Conservation (phyloP, 2,329 filamentous ascomycete species). For the Fusarium guadeloupense region DNA sequence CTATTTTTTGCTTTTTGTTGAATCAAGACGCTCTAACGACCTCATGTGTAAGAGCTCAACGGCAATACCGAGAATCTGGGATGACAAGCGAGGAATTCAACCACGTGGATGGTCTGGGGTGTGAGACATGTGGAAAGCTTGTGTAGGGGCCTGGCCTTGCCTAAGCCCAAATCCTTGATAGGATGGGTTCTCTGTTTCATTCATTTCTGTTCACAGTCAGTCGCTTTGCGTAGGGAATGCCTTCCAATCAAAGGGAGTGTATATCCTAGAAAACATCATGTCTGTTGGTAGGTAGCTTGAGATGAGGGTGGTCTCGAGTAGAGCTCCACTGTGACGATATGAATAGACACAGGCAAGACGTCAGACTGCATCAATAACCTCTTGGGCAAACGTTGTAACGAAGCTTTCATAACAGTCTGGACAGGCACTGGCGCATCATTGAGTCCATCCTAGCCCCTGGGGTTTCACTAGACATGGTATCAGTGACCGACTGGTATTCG, state of each 20-base stretch:
- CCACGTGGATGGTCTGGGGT: not conserved
- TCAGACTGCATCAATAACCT: too few relatives aligned
- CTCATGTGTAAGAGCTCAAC: not conserved
- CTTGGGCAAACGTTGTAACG: not conserved
- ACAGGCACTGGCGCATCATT: too few relatives aligned
- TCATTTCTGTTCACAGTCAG: not conserved
- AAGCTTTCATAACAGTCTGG: not conserved
- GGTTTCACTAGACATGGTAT: not conserved
- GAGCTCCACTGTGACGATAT: too few relatives aligned
- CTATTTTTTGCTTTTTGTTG: too few relatives aligned
- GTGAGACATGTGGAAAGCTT: not conserved
- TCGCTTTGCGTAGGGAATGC: not conserved
- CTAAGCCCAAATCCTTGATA: not conserved
- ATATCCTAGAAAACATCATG: not conserved
- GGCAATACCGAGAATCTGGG: not conserved
- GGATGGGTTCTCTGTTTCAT: accelerated
- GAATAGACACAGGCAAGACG: too few relatives aligned
- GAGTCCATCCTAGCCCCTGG: not conserved
- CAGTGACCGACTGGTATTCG: not conserved
- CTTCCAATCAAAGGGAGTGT: not conserved
- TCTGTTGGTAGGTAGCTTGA: not conserved
- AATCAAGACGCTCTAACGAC: not conserved
- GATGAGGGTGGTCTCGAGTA: too few relatives aligned
- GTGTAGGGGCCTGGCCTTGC: not conserved
- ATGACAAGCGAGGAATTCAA: accelerated